Base-by-base conservation (phyloP, 352 stramenopile genomes). In the Phytopythium helicoides region DNA sequence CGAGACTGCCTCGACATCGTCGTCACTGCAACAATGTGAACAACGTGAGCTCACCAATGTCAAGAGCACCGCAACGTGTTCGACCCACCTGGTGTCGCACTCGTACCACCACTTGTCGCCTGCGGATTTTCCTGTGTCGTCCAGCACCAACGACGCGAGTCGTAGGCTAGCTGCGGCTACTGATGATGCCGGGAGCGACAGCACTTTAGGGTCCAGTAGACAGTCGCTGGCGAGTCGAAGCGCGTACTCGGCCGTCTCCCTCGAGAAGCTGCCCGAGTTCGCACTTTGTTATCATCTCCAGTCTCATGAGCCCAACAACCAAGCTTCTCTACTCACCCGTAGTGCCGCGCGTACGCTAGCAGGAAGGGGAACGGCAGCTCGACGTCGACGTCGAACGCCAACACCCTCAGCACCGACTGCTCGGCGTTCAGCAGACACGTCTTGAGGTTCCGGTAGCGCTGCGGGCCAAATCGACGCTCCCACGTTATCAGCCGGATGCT, bases 311-410 rank as follows among this genome's bases (percentile, higher is more conserved):
- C n/a, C n/a, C n/a, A n/a, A n/a, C n/a, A 33, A 25, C 18, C 35
- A 15, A 37, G 34, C 16, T 6, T 15, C 16, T 9, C 15, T 26
- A 3, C 16, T 31, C 28, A 80, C 72, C 49, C 19, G 40, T 54
- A 47, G 21, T 55, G 31, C 28, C 59, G 58, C 9, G 60, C 60
- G 50, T 75, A 81, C 41, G 56, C 64, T 28, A 81, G 50, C 21
- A 81, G 58, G 19, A 62, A 72, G 14, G 52, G 23, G 48, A 74
- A 62, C 31, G 73, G 66, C 22, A 72, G 55, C 21, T 62, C 42
- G 15, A 75, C 61, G 56, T 83, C 69, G 15, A 83, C 58, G 38
- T 83, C 66, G 56, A 83, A 83, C 11, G 51, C 52, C 22, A 83
- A 64, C 38, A 63, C 73, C 16, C 73, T 66, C 23, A 83, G 61